These are phyloP conservation scores for Pseudogymnoascus sp. DNA, from an alignment of 2,329 filamentous ascomycete species.

Conservation along the genomic window DNA sequence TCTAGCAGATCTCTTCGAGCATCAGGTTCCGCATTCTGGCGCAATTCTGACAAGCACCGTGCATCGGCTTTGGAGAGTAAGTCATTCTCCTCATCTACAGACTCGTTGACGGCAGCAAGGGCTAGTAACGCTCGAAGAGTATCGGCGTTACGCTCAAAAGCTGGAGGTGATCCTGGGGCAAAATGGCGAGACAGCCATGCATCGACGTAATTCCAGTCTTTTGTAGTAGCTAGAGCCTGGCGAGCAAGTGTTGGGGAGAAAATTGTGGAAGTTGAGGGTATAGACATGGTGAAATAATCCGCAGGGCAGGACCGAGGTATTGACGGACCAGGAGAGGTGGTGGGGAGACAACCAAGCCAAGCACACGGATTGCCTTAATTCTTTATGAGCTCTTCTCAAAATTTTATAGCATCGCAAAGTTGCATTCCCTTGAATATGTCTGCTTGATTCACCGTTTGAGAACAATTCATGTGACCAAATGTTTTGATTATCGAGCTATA, in stretches of 20 bases:
- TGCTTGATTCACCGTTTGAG: background rate
- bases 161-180: conserved; percentile 53
- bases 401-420: background rate
- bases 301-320: background rate
- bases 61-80: conserved; percentile 53
- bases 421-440: background rate
- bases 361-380: background rate
- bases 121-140: conserved; percentile 70
- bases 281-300: background rate
- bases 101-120: conserved; percentile 68
- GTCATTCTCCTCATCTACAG: conserved; percentile 62
- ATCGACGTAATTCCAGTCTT: conserved; percentile 87
- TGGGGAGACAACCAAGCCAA: background rate
- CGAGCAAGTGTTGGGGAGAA: conserved; percentile 64
- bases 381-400: background rate
- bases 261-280: conserved; percentile 41
- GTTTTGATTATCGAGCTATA: background rate
- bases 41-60: conserved; percentile 49
- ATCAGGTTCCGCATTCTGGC: conserved; percentile 31
- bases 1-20: conserved; percentile 40
- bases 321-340: background rate
- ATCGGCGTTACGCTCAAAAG: conserved; percentile 80
- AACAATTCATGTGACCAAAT: background rate
- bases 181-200: conserved; percentile 72
- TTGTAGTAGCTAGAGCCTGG: conserved; percentile 71